Percentiles rank a stretch among this genome's conserved stretches.
Evolutionary conservation across 768 basidiomycete species (phyloP).

Genomic region (Rossbeevera mucosa): DNA sequence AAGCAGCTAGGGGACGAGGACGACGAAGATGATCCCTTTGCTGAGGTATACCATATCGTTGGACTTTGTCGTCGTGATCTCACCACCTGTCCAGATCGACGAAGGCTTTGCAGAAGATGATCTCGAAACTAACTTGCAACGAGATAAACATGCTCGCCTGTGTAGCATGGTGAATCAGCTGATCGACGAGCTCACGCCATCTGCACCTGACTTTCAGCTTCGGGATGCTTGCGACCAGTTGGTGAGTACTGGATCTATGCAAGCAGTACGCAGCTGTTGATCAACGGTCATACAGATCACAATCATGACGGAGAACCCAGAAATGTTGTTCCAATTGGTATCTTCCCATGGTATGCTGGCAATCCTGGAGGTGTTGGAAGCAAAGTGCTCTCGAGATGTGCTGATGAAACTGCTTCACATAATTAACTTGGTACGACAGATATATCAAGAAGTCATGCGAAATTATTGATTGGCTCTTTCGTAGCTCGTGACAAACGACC

Average conservation of each 20-base stretch:
- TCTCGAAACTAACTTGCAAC: slow-evolving; percentile 83
- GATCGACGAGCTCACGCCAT: slow-evolving; percentile 81
- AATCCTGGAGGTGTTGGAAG: slow-evolving; percentile 89
- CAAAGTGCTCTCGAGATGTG: slow-evolving; percentile 80
- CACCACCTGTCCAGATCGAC: slow-evolving; percentile 57
- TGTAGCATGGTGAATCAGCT: slow-evolving; percentile 77
- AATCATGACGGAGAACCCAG: slow-evolving; percentile 74
- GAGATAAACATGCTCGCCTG: slow-evolving; percentile 90
- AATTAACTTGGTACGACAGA: slow-evolving; percentile 66
- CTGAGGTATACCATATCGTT: slow-evolving; percentile 52
- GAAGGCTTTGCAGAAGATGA: slow-evolving; percentile 92
- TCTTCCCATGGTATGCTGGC: slow-evolving; percentile 94
- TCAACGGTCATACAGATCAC: slow-evolving; percentile 46
- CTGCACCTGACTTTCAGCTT: slow-evolving; percentile 77
- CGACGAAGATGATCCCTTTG: slow-evolving; percentile 96
- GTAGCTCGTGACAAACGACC: slow-evolving; percentile 65
- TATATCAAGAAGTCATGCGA: not conserved
- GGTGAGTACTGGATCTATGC: slow-evolving; percentile 40
- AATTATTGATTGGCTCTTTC: not conserved
- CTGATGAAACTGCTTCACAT: slow-evolving; percentile 82
- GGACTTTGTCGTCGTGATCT: slow-evolving; percentile 2
- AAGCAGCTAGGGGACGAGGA: slow-evolving; percentile 72
- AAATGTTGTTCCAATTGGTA: slow-evolving; percentile 85
- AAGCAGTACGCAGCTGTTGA: not conserved
- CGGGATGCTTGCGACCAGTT: slow-evolving; percentile 84